phyloP scores from a whole-genome alignment of 805 yeast genomes.

The Starmera dryadoides region DNA sequence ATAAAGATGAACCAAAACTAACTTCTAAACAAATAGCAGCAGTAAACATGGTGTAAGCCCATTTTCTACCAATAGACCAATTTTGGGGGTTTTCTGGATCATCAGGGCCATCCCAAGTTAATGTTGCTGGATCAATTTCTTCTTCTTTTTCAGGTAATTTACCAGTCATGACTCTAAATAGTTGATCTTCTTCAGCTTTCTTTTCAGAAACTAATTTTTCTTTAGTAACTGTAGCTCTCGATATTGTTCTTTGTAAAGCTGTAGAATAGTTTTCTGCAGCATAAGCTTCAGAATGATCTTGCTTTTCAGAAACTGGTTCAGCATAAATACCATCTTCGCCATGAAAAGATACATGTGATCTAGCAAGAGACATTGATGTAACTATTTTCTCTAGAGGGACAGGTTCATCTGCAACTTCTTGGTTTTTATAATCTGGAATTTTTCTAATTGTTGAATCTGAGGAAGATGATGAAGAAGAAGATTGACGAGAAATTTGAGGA shows the following conservation, averaged over 20 bases:
- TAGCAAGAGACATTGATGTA: background rate
- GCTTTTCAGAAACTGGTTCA: conserved; percentile 8
- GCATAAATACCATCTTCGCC: conserved; percentile 11
- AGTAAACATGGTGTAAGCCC: conserved; percentile 58
- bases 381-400: background rate
- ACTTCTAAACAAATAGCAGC: conserved; percentile 62
- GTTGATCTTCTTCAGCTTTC: conserved; percentile 1
- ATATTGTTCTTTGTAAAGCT: conserved; percentile 17
- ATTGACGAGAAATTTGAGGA: background rate
- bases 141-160: conserved; percentile 19
- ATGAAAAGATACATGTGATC: conserved; percentile 11
- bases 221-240: conserved; percentile 16
- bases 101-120: conserved; percentile 56
- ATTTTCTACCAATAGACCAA: conserved; percentile 58
- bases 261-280: conserved; percentile 14
- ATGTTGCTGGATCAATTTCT: conserved; percentile 29
- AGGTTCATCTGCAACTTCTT: conserved; percentile 1
- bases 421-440: background rate
- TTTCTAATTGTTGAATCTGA: background rate
- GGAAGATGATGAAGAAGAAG: background rate
- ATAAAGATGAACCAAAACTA: conserved; percentile 70
- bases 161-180: background rate
- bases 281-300: conserved; percentile 3
- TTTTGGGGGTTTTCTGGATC: conserved; percentile 63
- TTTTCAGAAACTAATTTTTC: conserved; percentile 4